Evolutionary conservation across 208 protist species (phyloP).

Genomic region (Crithidia brevicula): DNA sequence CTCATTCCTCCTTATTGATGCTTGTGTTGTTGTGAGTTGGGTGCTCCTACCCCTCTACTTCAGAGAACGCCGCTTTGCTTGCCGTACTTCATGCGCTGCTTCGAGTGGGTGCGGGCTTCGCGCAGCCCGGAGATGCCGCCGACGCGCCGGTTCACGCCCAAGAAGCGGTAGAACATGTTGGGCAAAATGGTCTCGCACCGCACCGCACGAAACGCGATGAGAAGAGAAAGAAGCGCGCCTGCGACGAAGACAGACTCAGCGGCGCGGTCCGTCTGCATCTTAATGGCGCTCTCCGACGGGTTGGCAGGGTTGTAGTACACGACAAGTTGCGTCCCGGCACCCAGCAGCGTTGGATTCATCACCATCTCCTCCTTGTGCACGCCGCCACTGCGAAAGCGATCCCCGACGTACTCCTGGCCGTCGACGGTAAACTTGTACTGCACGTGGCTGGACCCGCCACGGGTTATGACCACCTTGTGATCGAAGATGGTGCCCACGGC

Average conservation of each 20-base stretch:
- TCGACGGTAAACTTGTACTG: slow-evolving; percentile 85
- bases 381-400: slow-evolving; percentile 86
- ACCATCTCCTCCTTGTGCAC: slow-evolving; percentile 89
- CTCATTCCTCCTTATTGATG: no score
- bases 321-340: slow-evolving; percentile 85
- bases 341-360: slow-evolving; percentile 77
- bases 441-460: slow-evolving; percentile 80
- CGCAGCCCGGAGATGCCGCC: slow-evolving; percentile 76
- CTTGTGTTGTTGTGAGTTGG: not conserved
- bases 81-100: slow-evolving; percentile 87
- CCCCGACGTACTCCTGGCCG: slow-evolving; percentile 73
- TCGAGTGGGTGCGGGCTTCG: slow-evolving; percentile 65
- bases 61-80: slow-evolving; percentile 68
- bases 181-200: slow-evolving; percentile 93
- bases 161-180: slow-evolving; percentile 92
- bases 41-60: not conserved
- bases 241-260: slow-evolving; percentile 74
- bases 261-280: slow-evolving; percentile 80
- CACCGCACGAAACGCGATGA: slow-evolving; percentile 82
- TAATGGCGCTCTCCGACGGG: slow-evolving; percentile 85
- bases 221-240: slow-evolving; percentile 64
- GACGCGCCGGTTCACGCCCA: slow-evolving; percentile 75
- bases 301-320: slow-evolving; percentile 90
- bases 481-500: slow-evolving; percentile 88
- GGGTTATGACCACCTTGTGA: slow-evolving; percentile 88